Evolutionary conservation across 306 rosid species (phyloP).

Genomic region (Castanopsis chinensis): DNA sequence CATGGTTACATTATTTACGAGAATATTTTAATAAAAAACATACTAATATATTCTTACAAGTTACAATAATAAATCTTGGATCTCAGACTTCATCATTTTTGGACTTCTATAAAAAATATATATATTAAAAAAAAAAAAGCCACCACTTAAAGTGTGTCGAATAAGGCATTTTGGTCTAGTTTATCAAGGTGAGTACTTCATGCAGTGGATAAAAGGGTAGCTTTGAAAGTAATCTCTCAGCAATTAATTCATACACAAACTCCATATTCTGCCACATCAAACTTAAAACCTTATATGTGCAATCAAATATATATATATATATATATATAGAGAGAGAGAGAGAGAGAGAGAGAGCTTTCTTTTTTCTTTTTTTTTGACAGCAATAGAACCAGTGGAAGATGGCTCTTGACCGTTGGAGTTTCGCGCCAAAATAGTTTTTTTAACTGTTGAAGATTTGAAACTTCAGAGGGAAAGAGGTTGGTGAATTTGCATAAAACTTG

Average conservation of each 20-base stretch:
- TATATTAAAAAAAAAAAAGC: neutral
- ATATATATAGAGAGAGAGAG: neutral
- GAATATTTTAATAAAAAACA: too few species aligned
- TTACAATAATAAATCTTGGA: too few species aligned
- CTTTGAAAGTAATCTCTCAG: neutral
- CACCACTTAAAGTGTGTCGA: neutral
- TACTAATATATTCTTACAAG: too few species aligned
- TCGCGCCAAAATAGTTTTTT: conserved; percentile 37
- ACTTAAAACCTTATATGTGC: neutral
- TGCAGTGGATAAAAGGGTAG: neutral
- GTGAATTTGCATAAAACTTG: conserved; percentile 19
- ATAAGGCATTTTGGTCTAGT: neutral
- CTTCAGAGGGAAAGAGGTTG: neutral
- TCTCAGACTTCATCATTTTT: too few species aligned
- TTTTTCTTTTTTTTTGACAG: conserved; percentile 30
- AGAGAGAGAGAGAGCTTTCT: conserved; percentile 23
- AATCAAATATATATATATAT: neutral
- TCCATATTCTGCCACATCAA: neutral
- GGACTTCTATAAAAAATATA: too few species aligned
- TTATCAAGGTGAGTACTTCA: neutral
- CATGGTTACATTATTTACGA: too few species aligned
- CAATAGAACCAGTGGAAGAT: conserved; percentile 26
- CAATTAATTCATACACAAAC: neutral
- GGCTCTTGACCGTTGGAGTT: conserved; percentile 36
- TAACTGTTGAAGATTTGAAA: conserved; percentile 9